Conservation (phyloP, 768 basidiomycete genomes). For the Macrolepiota dolichaula region DNA sequence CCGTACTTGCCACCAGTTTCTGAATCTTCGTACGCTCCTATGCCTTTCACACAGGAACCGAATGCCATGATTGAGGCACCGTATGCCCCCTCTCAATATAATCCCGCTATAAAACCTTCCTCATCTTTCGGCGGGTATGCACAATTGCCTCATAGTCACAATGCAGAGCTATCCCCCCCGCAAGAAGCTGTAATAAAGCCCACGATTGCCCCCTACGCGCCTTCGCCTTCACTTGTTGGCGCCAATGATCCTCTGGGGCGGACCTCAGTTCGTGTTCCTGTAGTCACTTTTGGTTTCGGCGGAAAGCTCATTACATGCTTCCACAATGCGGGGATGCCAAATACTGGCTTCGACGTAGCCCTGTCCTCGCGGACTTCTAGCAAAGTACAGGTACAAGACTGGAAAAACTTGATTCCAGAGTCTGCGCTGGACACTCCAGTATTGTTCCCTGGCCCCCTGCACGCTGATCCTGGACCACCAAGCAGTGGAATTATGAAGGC, state of each 20-base stretch:
- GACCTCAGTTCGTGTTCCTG: slow-evolving; percentile 67
- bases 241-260: slow-evolving; percentile 81
- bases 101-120: background rate
- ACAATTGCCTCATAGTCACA: background rate
- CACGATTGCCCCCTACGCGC: slow-evolving; percentile 64
- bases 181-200: slow-evolving; percentile 34
- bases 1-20: slow-evolving; percentile 6
- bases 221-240: slow-evolving; percentile 79
- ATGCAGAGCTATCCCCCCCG: background rate
- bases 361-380: slow-evolving; percentile 69
- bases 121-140: background rate
- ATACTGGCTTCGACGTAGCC: slow-evolving; percentile 76
- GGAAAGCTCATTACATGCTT: slow-evolving; percentile 89
- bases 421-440: slow-evolving; percentile 49
- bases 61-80: background rate
- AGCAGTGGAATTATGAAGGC: slow-evolving; percentile 69
- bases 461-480: slow-evolving; percentile 68
- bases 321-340: slow-evolving; percentile 63
- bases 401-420: slow-evolving; percentile 71
- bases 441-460: slow-evolving; percentile 84
- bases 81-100: background rate
- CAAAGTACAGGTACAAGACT: slow-evolving; percentile 59
- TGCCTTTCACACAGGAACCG: background rate
- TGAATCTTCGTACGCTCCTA: background rate
- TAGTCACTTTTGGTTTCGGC: slow-evolving; percentile 92